phyloP scores from a whole-genome alignment of 176 grass and related monocot species.

The Coix lacrymajobi region DNA sequence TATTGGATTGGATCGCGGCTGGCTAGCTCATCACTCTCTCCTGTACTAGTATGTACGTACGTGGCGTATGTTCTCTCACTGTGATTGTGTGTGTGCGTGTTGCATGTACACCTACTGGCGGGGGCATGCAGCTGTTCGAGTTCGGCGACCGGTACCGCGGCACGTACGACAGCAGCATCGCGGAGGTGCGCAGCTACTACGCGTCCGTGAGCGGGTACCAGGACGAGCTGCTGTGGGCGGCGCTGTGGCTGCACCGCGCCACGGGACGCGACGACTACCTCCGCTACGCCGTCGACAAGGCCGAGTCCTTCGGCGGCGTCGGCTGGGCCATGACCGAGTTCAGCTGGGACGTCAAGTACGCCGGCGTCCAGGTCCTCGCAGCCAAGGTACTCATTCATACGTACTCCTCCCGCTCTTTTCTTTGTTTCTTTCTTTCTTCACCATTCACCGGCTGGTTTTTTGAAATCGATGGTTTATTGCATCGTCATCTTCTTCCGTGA shows the following conservation, averaged over 20 bases:
- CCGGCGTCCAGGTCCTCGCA: constrained; percentile 76
- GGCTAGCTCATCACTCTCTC: too few species aligned
- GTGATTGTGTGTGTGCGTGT: too few species aligned
- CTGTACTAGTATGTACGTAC: too few species aligned
- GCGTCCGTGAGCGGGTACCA: constrained; percentile 84
- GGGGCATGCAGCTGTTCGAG: constrained; percentile 56
- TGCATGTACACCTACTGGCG: too few species aligned
- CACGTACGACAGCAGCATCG: constrained; percentile 63
- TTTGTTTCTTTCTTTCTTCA: background rate
- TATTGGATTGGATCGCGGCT: too few species aligned
- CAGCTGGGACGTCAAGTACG: constrained; percentile 97
- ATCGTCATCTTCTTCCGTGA: background rate
- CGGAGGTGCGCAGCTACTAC: constrained; percentile 74
- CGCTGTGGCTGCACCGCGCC: constrained; percentile 93
- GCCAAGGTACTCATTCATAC: too few species aligned
- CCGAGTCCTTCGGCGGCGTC: constrained; percentile 50
- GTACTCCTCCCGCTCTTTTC: background rate
- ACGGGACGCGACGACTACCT: constrained; percentile 54
- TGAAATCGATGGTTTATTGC: background rate
- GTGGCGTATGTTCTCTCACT: too few species aligned
- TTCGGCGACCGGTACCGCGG: constrained; percentile 68
- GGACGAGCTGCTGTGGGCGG: constrained; percentile 98
- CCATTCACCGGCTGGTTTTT: background rate
- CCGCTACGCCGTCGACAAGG: constrained; percentile 60
- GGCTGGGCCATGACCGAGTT: constrained; percentile 91